Evolutionary conservation across 2,329 filamentous ascomycete species (phyloP).

Genomic region (Phialophora chinensis): DNA sequence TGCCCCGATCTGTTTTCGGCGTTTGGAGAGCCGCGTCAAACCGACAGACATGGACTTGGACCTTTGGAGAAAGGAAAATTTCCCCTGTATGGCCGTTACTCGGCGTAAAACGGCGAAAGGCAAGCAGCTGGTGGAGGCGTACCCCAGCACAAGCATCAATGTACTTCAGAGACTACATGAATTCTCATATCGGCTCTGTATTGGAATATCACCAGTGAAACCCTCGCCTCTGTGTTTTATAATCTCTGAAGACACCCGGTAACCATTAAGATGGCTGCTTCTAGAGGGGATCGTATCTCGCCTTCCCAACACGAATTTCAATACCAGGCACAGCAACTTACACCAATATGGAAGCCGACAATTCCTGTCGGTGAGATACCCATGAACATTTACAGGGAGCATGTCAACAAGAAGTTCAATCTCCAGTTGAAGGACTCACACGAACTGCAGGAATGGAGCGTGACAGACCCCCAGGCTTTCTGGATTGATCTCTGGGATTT

Average conservation of each 20-base stretch:
- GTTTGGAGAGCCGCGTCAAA: too few relatives aligned
- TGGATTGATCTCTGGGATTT: constrained; percentile 51
- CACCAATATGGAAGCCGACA: constrained; percentile 16
- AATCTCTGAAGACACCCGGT: neutral
- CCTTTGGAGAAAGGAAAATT: too few relatives aligned
- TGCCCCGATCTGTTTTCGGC: too few relatives aligned
- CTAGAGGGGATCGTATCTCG: neutral
- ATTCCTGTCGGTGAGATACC: constrained; percentile 8
- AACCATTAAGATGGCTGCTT: neutral
- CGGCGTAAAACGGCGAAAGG: too few relatives aligned
- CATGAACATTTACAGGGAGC: constrained; percentile 16
- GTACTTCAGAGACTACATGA: neutral
- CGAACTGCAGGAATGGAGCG: constrained; percentile 49
- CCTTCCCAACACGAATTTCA: neutral
- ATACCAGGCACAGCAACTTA: neutral
- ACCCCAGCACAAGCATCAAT: too few relatives aligned
- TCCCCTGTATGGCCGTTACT: too few relatives aligned
- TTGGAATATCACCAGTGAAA: too few relatives aligned
- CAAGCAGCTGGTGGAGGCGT: too few relatives aligned
- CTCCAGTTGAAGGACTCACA: constrained; percentile 35
- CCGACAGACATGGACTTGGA: too few relatives aligned
- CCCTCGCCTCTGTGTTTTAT: too few relatives aligned
- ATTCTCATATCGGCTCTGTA: too few relatives aligned
- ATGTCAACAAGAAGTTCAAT: constrained; percentile 15
- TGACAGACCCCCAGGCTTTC: constrained; percentile 47